Percentiles rank a stretch among this genome's conserved stretches.
Conservation (phyloP, 2,329 filamentous ascomycete species). For the Pseudogymnoascus sp. region DNA sequence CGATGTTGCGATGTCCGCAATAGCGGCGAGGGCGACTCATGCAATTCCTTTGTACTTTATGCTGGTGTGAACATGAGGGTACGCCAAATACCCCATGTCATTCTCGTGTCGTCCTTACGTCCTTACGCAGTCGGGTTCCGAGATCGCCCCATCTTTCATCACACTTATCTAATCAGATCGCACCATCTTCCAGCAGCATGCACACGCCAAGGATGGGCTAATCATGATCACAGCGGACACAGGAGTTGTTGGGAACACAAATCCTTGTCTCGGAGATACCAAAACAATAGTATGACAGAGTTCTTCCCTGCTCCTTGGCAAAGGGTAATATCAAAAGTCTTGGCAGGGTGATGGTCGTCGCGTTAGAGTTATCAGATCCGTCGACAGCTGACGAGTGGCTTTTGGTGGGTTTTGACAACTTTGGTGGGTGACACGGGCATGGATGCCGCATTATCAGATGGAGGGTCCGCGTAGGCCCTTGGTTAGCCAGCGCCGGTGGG, state of each 20-base stretch:
- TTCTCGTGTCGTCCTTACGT: not conserved
- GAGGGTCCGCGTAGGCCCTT: not conserved
- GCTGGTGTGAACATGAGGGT: not conserved
- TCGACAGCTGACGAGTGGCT: not conserved
- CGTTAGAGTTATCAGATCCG: slow-evolving; percentile 9
- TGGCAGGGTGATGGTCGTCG: slow-evolving; percentile 2
- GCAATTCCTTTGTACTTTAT: not conserved
- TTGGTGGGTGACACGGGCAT: slow-evolving; percentile 1
- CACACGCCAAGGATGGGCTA: slow-evolving; percentile 2
- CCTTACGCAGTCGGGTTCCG: not conserved
- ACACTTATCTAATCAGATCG: slow-evolving; percentile 1
- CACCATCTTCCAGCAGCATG: not conserved
- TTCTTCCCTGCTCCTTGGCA: slow-evolving; percentile 2
- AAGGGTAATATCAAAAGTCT: not conserved
- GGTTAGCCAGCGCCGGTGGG: not conserved
- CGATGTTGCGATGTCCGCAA: not conserved
- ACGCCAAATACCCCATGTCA: not conserved
- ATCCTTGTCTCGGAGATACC: not conserved
- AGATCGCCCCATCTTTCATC: not conserved
- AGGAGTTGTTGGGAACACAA: not conserved
- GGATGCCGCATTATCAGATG: slow-evolving; percentile 4
- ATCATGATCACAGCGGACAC: not conserved
- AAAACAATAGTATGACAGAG: not conserved
- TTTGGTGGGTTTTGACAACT: not conserved
- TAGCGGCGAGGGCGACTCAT: not conserved